A percentile compares a stretch with the other conserved stretches of the same genome.
phyloP scores from a whole-genome alignment of 768 basidiomycete genomes.

The Agaricus subrufescens region DNA sequence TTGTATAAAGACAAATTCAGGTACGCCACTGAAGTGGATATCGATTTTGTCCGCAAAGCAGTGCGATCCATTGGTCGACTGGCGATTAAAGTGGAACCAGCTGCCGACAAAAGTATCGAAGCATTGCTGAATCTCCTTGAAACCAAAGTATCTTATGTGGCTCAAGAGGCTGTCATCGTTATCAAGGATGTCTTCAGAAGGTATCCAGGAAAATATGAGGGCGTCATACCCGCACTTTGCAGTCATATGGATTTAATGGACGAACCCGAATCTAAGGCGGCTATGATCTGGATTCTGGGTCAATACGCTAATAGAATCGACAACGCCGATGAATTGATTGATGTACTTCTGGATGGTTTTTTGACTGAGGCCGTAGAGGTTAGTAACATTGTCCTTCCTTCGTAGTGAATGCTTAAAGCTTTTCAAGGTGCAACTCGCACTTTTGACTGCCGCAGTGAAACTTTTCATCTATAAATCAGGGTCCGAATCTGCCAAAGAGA shows the following conservation, averaged over 20 bases:
- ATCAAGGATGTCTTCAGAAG: conserved; percentile 97
- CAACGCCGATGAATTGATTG: conserved; percentile 92
- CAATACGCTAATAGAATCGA: conserved; percentile 95
- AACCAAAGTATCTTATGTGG: conserved; percentile 93
- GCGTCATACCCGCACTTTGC: conserved; percentile 90
- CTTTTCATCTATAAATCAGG: conserved; percentile 87
- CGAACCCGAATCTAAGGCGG: conserved; percentile 94
- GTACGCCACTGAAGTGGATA: conserved; percentile 96
- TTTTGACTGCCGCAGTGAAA: conserved; percentile 93
- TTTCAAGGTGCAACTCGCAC: conserved; percentile 85
- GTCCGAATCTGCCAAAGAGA: conserved; percentile 79
- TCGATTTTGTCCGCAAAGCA: conserved; percentile 97
- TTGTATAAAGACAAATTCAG: conserved; percentile 31
- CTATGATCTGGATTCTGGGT: conserved; percentile 97
- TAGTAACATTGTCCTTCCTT: conserved; percentile 12
- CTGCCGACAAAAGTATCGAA: conserved; percentile 87
- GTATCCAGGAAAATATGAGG: conserved; percentile 96
- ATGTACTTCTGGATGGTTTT: conserved; percentile 86
- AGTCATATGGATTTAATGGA: conserved; percentile 89
- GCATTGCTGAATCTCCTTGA: conserved; percentile 83
- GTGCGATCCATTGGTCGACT: conserved; percentile 95
- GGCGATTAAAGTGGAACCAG: conserved; percentile 93
- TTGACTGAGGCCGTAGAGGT: conserved; percentile 94
- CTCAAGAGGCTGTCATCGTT: conserved; percentile 96
- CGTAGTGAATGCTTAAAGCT: background rate